Evolutionary conservation across 2,329 filamentous ascomycete genomes (phyloP).

Genomic region (Verticillium isaacii): DNA sequence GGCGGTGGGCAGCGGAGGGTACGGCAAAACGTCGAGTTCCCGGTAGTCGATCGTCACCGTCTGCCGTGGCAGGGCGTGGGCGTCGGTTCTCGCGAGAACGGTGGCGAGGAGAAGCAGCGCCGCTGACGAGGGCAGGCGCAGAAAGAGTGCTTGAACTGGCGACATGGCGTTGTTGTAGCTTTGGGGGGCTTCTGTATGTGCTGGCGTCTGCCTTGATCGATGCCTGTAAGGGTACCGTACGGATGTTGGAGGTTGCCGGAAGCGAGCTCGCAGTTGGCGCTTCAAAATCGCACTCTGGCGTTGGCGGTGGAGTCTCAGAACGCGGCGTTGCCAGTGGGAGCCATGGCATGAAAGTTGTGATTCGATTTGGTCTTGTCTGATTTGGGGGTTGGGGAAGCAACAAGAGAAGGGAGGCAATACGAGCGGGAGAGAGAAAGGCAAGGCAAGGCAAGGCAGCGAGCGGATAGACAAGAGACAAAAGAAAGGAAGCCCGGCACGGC

Average conservation of each 20-base stretch:
- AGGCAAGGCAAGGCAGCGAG: not conserved
- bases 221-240: not conserved
- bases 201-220: not conserved
- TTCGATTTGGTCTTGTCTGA: not conserved
- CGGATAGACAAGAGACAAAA: not conserved
- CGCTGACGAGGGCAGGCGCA: constrained; percentile 28
- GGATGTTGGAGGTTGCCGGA: not conserved
- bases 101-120: constrained; percentile 28
- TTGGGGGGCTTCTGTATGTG: not conserved
- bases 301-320: not conserved
- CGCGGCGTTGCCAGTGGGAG: not conserved
- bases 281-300: not conserved
- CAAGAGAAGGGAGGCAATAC: not conserved
- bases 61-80: constrained; percentile 34
- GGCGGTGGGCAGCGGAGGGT: constrained; percentile 35
- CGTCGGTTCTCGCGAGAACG: constrained; percentile 24
- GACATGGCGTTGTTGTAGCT: not conserved
- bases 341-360: not conserved
- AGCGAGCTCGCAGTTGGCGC: not conserved
- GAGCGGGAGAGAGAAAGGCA: not conserved
- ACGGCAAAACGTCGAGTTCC: constrained; percentile 31
- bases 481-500: not conserved
- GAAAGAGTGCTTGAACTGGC: constrained; percentile 16
- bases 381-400: not conserved
- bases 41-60: constrained; percentile 30